Evolutionary conservation across 1,284 basidiomycete genomes (phyloP).

Genomic region (Pholiota adiposa): DNA sequence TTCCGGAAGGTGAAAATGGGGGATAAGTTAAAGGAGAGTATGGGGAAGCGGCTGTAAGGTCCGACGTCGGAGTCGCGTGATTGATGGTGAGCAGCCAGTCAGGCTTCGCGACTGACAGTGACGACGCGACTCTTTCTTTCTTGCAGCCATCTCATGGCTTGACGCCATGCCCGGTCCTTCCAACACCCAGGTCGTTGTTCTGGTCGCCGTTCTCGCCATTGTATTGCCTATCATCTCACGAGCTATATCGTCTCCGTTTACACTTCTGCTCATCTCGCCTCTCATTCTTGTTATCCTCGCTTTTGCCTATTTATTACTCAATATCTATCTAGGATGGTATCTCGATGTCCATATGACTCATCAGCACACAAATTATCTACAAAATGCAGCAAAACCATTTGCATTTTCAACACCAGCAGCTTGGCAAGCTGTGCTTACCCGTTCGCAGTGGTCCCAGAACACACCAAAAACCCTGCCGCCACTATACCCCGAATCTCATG

Average conservation of each 20-base stretch:
- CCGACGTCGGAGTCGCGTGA: constrained; percentile 6
- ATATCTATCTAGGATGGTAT: constrained; percentile 58
- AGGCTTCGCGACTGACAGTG: constrained; percentile 4
- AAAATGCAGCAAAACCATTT: constrained; percentile 66
- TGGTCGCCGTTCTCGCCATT: constrained; percentile 58
- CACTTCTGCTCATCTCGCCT: constrained; percentile 66
- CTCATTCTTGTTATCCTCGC: constrained; percentile 54
- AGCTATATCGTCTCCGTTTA: constrained; percentile 65
- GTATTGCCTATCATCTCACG: constrained; percentile 56
- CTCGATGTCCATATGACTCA: constrained; percentile 49
- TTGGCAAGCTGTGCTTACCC: constrained; percentile 85
- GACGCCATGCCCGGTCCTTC: constrained; percentile 33
- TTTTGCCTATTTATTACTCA: constrained; percentile 53
- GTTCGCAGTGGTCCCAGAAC: constrained; percentile 82
- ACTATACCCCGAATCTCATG: constrained; percentile 62
- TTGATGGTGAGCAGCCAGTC: background rate
- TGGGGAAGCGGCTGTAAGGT: background rate
- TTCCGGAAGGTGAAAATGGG: background rate
- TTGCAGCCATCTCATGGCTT: background rate
- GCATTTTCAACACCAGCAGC: constrained; percentile 89
- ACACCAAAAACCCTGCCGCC: constrained; percentile 65
- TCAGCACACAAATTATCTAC: constrained; percentile 40
- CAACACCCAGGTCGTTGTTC: constrained; percentile 52
- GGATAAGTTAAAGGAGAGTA: background rate
- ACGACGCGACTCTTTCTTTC: background rate